Base-by-base conservation (phyloP, 23 red algal genomes). In the Cyanidium caldarium region DNA sequence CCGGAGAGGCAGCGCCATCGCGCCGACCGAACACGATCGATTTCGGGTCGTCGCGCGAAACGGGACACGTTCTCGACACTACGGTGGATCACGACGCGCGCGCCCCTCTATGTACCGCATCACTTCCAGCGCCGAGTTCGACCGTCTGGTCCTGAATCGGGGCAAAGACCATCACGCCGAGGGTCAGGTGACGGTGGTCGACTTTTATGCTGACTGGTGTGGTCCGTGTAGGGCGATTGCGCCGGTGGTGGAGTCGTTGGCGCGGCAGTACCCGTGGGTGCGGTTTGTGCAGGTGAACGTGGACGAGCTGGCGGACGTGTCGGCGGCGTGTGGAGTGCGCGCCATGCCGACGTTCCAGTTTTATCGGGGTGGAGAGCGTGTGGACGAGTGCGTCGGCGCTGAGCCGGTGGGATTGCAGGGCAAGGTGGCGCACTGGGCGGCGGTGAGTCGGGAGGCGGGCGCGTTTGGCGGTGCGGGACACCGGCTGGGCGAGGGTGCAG, bases 161-260 rank as follows among this genome's bases (percentile, higher is more conserved):
- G 19, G n/a, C 13, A 61, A 28, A 28, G 23, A 61, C 7, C 51
- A n/a, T n/a, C n/a, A n/a, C n/a, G n/a, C n/a, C n/a, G n/a, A n/a
- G n/a, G 25, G 58, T 23, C 37, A 75, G 41, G 14, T 75, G 42
- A 39, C 43, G 1, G 70, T 75, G 14, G 35, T 75, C 12, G 70
- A 75, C 23, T 75, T 75, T 58, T 75, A 61, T 46, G 70, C 70
- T 2, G 45, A 75, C 46, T 75, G 70, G 70, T 75, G 70, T 75
- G 70, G 70, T 2, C 70, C 70, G 30, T 75, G 70, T 46, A 34
- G 58, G 23, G 39, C 43, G 46, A 25, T 75, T 1, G 40, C 38
- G 10, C 70, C 70, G 5, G 33, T 75, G 5, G 10, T 75, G 5
- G 70, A 75, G 1, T 45, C 38, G 33, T 46, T 75, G 0, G 37